phyloP scores from a whole-genome alignment of 2,329 filamentous ascomycete genomes.

The Piedraia hortae region DNA sequence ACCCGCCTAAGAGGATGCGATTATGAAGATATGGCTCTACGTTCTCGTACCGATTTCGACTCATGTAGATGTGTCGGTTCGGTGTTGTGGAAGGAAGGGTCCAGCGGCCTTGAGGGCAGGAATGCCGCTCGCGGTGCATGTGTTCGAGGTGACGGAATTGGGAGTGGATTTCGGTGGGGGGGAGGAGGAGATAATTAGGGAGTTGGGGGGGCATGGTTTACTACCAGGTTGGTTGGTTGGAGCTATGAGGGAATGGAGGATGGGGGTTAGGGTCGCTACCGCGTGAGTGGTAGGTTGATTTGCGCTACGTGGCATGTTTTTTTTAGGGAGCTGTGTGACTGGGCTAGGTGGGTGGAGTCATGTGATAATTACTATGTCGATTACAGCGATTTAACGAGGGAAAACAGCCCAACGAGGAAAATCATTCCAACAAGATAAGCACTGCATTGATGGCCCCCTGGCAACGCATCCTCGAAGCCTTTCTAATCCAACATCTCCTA shows the following conservation, averaged over 20 bases:
- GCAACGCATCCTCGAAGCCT: slow-evolving; percentile 16
- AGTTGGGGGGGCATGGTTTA: not conserved
- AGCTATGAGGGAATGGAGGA: no score
- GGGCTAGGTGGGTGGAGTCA: no score
- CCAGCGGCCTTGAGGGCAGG: slow-evolving; percentile 14
- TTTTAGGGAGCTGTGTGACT: no score
- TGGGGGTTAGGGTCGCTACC: no score
- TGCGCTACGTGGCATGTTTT: no score
- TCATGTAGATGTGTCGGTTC: no score
- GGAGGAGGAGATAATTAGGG: slow-evolving; percentile 1
- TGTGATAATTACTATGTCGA: not conserved
- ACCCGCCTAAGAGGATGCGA: slow-evolving; percentile 53
- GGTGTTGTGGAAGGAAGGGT: slow-evolving; percentile 15
- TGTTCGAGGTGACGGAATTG: slow-evolving; percentile 35
- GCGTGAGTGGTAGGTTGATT: no score
- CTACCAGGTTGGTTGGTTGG: no score
- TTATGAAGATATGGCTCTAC: slow-evolving; percentile 78
- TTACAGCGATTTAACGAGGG: no score
- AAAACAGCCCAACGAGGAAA: no score
- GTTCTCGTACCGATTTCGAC: slow-evolving; percentile 67
- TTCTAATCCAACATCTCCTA: slow-evolving; percentile 19
- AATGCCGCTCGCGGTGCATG: slow-evolving; percentile 27
- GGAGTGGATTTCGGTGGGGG: slow-evolving; percentile 23
- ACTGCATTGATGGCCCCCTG: slow-evolving; percentile 9
- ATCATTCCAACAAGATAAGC: no score